Base-by-base conservation (phyloP, 23 red algal genomes). In the Gracilaria domingensis region DNA sequence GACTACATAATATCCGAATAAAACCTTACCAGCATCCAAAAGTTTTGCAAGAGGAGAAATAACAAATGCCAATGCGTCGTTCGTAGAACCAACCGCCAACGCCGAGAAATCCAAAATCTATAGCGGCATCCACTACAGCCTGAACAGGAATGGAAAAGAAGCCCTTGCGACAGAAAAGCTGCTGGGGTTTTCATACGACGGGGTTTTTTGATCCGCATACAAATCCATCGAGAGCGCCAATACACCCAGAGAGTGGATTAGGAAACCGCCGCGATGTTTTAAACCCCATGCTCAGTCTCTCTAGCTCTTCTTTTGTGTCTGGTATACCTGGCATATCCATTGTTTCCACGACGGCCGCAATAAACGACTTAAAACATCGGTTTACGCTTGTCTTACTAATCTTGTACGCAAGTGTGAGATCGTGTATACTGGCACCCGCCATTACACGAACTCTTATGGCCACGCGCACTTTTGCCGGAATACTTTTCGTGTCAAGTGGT, bases 51-150 rank as follows among this genome's bases (percentile, higher is more conserved):
- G n/a, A 50, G 42, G 45, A 21, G 74, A 79, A 9, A 53, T 30
- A 16, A 33, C 51, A 32, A 55, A 57, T 13, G 44, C 74, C 26
- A 79, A n/a, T 1, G 74, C 44, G 53, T 79, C 74, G 51, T 79
- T 51, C 7, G 39, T 79, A 79, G 74, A 79, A 4, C 44, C 74
- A n/a, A 44, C 40, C 5, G 25, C 44, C 24, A 79, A 51, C 11
- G 74, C 74, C 2, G 74, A 79, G 39, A 79, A 79, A 26, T 51
- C 44, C 25, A 57, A n/a, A 79, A 79, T 8, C 74, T 5, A 57
- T 79, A 79, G 44, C 74, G n/a, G n/a, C n/a, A n/a, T n/a, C n/a
- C n/a, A n/a, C n/a, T n/a, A n/a, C n/a, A n/a, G n/a, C n/a, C n/a
- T n/a, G n/a, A n/a, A n/a, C n/a, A n/a, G n/a, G n/a, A n/a, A n/a